Conservation (phyloP, 495 filamentous ascomycete species). For the Penicillium tannophilum region DNA sequence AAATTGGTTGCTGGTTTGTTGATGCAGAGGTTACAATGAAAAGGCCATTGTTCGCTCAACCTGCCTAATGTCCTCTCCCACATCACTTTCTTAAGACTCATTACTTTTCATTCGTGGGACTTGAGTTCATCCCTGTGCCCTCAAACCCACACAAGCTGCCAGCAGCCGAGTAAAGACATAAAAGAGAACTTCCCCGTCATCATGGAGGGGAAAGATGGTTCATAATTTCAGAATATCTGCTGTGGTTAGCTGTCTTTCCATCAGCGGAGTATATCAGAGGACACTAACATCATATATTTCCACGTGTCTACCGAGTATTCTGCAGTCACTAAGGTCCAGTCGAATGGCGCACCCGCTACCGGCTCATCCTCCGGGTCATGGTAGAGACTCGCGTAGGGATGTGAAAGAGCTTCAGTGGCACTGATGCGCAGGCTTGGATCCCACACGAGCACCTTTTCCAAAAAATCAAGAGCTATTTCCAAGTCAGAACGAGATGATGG, state of each 20-base stretch:
- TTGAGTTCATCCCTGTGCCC: not conserved
- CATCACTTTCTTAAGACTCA: not conserved
- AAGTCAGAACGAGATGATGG: not conserved
- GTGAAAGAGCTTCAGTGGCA: not conserved
- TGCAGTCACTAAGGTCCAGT: not conserved
- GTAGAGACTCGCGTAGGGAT: constrained; percentile 2
- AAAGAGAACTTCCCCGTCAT: not conserved
- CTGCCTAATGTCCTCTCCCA: not conserved
- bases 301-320: constrained; percentile 1
- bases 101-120: not conserved
- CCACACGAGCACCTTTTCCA: constrained; percentile 6
- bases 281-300: not conserved
- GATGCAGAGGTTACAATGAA: not conserved
- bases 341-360: not conserved
- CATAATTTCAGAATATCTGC: not conserved
- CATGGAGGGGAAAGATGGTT: not conserved
- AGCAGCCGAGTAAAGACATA: not conserved
- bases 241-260: not conserved
- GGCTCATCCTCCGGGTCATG: constrained; percentile 15
- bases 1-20: not conserved
- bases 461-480: constrained; percentile 1
- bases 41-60: not conserved
- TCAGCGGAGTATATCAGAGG: not conserved
- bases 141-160: not conserved
- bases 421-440: constrained; percentile 1